phyloP scores from a whole-genome alignment of 2,329 filamentous ascomycete genomes.

The Ploettnerulaceae sp. region DNA sequence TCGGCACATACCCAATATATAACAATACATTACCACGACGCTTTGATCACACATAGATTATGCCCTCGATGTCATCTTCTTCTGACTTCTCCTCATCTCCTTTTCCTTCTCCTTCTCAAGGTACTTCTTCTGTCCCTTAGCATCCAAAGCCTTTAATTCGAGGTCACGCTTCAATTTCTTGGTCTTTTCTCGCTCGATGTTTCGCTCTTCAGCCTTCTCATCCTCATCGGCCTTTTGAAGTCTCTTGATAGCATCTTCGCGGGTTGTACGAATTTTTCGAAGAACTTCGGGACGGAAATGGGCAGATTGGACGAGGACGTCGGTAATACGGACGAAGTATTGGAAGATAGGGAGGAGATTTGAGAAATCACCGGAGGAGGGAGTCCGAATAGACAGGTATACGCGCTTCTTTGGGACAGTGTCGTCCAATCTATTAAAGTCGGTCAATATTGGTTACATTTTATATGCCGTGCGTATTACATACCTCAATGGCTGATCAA shows the following conservation, averaged over 20 bases:
- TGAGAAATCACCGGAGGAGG: constrained; percentile 60
- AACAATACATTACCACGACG: constrained; percentile 5
- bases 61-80: constrained; percentile 48
- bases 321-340: constrained; percentile 79
- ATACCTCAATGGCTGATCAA: constrained; percentile 80
- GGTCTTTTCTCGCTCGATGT: constrained; percentile 64
- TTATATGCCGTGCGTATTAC: constrained; percentile 30
- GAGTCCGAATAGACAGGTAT: constrained; percentile 67
- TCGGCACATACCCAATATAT: background rate
- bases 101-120: constrained; percentile 76
- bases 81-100: constrained; percentile 58
- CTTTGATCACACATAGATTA: background rate
- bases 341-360: constrained; percentile 69
- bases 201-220: constrained; percentile 73
- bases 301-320: constrained; percentile 67
- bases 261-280: constrained; percentile 74
- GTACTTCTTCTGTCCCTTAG: constrained; percentile 82
- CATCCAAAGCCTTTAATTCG: constrained; percentile 69
- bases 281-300: constrained; percentile 89
- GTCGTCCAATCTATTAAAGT: constrained; percentile 82
- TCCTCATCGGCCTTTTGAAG: constrained; percentile 77
- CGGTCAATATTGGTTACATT: constrained; percentile 40
- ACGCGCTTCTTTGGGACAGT: constrained; percentile 81
- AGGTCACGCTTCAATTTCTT: constrained; percentile 89
- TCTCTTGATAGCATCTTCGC: constrained; percentile 75